Base-by-base conservation (phyloP, 164 flowering plant species). In the Umbilicus rupestris region DNA sequence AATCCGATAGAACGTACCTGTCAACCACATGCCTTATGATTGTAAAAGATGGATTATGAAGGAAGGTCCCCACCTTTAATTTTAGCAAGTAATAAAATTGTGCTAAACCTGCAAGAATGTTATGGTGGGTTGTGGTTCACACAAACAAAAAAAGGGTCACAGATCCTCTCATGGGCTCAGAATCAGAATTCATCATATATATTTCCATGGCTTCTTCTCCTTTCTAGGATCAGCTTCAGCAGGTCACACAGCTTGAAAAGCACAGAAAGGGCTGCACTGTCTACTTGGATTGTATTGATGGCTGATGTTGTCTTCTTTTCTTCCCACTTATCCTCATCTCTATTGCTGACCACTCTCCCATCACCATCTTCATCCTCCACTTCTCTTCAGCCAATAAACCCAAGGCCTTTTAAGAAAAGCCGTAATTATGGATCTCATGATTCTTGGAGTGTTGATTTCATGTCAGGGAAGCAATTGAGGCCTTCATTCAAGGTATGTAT, bases 61-160 rank as follows among this genome's bases (percentile, higher is more conserved):
- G 0, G 12, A 41, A 41, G 44, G 44, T 41, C 44, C 44, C 44
- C 44, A 41, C 44, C 44, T 41, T 41, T 11, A 41, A 8, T 41
- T n/a, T 41, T 41, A 41, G 6, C 44, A 41, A 41, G 44, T 14
- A 41, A 0, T 41, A 41, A 6, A 41, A 41, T 41, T 41, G 44
- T 41, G 44, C 44, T 41, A 50, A 20, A 22, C 58, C 58, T 50
- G 58, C 16, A 24, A 50, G 58, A 50, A 50, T 50, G 31, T 52
- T 62, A 17, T 62, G 65, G 65, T 30, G 42, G 26, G 44, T 19
- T 62, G 41, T 62, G 65, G 65, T 30, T 62, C 65, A 62, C 65
- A 62, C 65, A 62, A 35, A 8, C 58, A 7, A 35, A 62, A 62
- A 62, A 35, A 11, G 35, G 41, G 14, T 6, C 3, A 35, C 20